Evolutionary conservation across 2,329 filamentous ascomycete genomes (phyloP).

Genomic region (Thielaviopsis populi): DNA sequence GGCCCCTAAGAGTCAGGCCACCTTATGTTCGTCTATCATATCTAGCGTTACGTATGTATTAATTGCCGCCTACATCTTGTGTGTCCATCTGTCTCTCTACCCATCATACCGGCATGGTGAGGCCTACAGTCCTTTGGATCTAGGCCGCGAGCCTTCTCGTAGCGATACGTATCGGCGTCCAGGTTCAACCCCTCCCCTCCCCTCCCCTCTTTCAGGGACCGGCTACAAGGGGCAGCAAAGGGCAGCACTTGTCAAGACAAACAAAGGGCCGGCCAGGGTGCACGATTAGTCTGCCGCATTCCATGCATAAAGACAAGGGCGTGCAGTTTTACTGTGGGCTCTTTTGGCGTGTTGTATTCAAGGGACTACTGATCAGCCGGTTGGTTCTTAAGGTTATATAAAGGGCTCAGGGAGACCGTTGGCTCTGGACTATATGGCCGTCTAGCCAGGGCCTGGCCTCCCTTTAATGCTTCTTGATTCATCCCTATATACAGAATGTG

Average conservation of each 20-base stretch:
- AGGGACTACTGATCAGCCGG: neutral
- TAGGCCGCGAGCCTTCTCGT: neutral
- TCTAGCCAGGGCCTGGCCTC: constrained; percentile 2
- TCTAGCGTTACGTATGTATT: neutral
- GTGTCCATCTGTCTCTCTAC: neutral
- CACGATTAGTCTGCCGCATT: neutral
- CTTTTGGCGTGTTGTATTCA: neutral
- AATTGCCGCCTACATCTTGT: neutral
- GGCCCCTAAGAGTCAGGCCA: neutral
- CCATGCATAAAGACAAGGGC: neutral
- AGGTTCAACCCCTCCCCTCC: neutral
- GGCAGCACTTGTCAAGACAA: neutral
- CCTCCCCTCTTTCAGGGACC: neutral
- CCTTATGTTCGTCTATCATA: neutral
- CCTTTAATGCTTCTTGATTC: neutral
- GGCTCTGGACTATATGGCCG: neutral
- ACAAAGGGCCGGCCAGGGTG: neutral
- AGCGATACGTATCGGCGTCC: neutral
- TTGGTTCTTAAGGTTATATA: neutral
- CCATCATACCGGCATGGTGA: neutral
- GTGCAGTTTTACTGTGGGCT: neutral
- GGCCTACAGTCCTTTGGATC: neutral
- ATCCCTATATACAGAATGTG: constrained; percentile 6
- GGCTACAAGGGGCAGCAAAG: neutral
- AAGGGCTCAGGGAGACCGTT: neutral